Base-by-base conservation (phyloP, 169 alveolate species). In the Plasmodium vinckei region DNA sequence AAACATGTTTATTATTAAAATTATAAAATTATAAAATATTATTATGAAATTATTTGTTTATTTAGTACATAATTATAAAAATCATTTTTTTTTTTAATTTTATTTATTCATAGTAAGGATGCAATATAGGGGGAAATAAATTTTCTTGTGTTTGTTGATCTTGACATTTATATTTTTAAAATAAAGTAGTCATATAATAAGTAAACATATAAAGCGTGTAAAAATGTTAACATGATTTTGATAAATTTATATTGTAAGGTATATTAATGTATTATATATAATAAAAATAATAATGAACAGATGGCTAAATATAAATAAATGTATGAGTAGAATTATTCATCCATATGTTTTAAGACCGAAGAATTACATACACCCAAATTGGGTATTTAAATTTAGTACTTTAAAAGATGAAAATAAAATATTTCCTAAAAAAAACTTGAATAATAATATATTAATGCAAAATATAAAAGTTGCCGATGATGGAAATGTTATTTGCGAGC, bases 361-460 rank as follows among this genome's bases (percentile, higher is more conserved):
- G 5, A 53, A 27, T 12, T 60, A 49, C n/a, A 54, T 23, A 23
- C 44, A 59, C 63, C 9, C 13, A 21, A 23, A 27, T 39, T 73
- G 87, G 70, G 10, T 61, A 65, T 54, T 65, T 23, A 60, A 75
- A 46, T 75, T 44, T 19, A 63, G 68, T 5, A 54, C 54, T 23
- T n/a, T 61, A 63, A 75, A 75, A 63, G 33, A 21, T 67, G 88
- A 75, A 67, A 75, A 49, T 63, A 51, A 63, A 33, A 63, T 54
- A 46, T 75, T 57, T 25, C 64, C 88, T 9, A 75, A 75, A 75
- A 75, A 75, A 27, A 75, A 75, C 27, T 63, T 75, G 53, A 75
- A 75, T 57, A 33, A 33, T 4, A 75, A 75, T 75, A 65, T 75
- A 19, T 63, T 75, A 51, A 75, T 75, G 88, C 88, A 75, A 75